Percentiles rank a stretch among this genome's conserved stretches.
phyloP scores from a whole-genome alignment of 176 grass and related monocot genomes.

The Musa schizocarpa region DNA sequence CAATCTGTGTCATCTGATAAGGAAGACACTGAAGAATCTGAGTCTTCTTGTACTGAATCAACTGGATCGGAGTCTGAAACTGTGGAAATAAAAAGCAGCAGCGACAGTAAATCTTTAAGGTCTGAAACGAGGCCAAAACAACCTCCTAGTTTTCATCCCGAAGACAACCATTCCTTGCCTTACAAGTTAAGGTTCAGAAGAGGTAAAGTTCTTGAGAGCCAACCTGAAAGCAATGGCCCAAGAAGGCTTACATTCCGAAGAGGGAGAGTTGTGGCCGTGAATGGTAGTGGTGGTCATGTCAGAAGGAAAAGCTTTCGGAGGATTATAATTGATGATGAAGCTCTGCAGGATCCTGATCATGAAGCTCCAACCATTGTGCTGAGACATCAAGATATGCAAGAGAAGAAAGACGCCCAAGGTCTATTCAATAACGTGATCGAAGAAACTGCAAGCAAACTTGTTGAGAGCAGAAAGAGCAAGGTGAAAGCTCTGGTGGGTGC shows the following conservation, averaged over 20 bases:
- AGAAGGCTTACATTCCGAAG: slow-evolving; percentile 64
- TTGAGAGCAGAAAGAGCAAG: slow-evolving; percentile 75
- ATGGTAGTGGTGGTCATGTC: slow-evolving; percentile 20
- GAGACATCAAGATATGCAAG: slow-evolving; percentile 55
- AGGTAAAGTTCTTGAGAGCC: slow-evolving; percentile 59
- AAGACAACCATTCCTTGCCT: slow-evolving; percentile 32
- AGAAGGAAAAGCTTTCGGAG: slow-evolving; percentile 33
- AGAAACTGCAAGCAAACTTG: slow-evolving; percentile 89
- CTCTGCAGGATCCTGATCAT: slow-evolving; percentile 23
- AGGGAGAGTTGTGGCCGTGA: slow-evolving; percentile 26
- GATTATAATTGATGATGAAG: slow-evolving; percentile 20
- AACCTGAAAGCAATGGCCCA: slow-evolving; percentile 34
- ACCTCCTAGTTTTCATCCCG: slow-evolving; percentile 17
- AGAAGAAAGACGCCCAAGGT: slow-evolving; percentile 66
- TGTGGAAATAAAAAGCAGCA: slow-evolving; percentile 29
- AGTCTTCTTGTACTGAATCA: slow-evolving; percentile 49
- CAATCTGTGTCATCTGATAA: slow-evolving; percentile 29
- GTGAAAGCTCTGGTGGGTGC: slow-evolving; percentile 88
- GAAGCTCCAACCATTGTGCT: slow-evolving; percentile 42
- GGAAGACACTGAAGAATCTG: slow-evolving; percentile 35
- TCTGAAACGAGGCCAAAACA: slow-evolving; percentile 21
- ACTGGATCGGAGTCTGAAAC: slow-evolving; percentile 32
- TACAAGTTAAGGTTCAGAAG: slow-evolving; percentile 60
- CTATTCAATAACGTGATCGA: slow-evolving; percentile 93
- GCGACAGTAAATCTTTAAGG: slow-evolving; percentile 25